Percentiles rank a stretch among this genome's conserved stretches.
These are phyloP conservation scores for Cupressus sempervirens DNA, from an alignment of 75 land plant genomes.

Conservation along the genomic window DNA sequence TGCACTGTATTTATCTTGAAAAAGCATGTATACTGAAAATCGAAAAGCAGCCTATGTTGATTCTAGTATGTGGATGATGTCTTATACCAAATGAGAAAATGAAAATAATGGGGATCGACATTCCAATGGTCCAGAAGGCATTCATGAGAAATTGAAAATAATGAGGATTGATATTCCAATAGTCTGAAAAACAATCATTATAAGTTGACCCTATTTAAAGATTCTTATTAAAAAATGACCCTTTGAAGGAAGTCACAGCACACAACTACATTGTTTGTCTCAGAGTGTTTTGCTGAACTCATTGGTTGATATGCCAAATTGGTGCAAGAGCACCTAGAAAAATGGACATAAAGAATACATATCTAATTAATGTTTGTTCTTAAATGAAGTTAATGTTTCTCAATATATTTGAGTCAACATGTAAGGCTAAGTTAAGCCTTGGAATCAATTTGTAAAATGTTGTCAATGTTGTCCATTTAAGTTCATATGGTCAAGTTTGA, in stretches of 20 bases:
- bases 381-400: no score
- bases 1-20: neutral
- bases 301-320: neutral
- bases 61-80: neutral
- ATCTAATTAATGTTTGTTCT: no score
- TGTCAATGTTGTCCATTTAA: no score
- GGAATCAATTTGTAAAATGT: no score
- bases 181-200: neutral
- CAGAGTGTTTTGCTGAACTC: neutral
- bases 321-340: no score
- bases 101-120: neutral
- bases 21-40: neutral
- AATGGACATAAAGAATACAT: no score
- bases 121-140: neutral
- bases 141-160: neutral
- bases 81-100: neutral
- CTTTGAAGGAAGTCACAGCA: neutral
- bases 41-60: neutral
- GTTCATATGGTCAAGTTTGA: no score
- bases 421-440: no score
- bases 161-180: neutral
- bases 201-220: neutral
- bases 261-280: neutral
- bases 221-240: neutral
- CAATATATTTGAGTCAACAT: no score